A percentile compares a stretch with the other conserved stretches of the same genome.
Evolutionary conservation across 2,329 filamentous ascomycete genomes (phyloP).

Genomic region (Pyrenophora tritici-repentis): DNA sequence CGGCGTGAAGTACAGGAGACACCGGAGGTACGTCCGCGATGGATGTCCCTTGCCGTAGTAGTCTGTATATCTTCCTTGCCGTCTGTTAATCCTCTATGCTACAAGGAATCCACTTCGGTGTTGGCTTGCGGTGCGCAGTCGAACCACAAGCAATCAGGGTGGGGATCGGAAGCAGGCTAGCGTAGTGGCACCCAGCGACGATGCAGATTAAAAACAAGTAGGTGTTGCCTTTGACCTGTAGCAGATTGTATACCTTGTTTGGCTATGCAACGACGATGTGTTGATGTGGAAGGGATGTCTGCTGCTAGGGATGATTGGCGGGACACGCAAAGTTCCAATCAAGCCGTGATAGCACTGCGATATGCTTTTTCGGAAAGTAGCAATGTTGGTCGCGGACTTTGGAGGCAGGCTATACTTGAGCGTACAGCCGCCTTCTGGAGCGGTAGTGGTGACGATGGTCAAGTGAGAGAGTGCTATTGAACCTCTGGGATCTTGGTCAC

Average conservation of each 20-base stretch:
- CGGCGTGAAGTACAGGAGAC: slow-evolving; percentile 2
- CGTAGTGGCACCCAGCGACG: not conserved
- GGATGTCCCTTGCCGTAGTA: slow-evolving; percentile 1
- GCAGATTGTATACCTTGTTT: too few species aligned
- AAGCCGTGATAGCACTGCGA: not conserved
- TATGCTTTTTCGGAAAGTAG: not conserved
- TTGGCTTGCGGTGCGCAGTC: not conserved
- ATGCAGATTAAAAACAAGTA: not conserved
- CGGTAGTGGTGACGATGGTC: not conserved
- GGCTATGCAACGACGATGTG: too few species aligned
- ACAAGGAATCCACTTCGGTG: not conserved
- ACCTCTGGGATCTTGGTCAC: slow-evolving; percentile 2
- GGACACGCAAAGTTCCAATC: not conserved
- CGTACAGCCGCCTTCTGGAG: not conserved
- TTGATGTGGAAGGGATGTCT: too few species aligned
- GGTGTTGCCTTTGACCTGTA: not conserved
- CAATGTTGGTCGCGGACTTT: not conserved
- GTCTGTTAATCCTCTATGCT: not conserved
- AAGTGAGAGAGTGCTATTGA: slow-evolving; percentile 9
- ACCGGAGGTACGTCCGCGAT: not conserved
- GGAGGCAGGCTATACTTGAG: not conserved
- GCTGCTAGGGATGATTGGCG: too few species aligned
- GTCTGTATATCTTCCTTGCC: not conserved
- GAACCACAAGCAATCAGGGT: not conserved
- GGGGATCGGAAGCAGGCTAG: not conserved